These are phyloP conservation scores for Leccinum subtestaceum DNA, from an alignment of 768 basidiomycete genomes.

Conservation along the genomic window DNA sequence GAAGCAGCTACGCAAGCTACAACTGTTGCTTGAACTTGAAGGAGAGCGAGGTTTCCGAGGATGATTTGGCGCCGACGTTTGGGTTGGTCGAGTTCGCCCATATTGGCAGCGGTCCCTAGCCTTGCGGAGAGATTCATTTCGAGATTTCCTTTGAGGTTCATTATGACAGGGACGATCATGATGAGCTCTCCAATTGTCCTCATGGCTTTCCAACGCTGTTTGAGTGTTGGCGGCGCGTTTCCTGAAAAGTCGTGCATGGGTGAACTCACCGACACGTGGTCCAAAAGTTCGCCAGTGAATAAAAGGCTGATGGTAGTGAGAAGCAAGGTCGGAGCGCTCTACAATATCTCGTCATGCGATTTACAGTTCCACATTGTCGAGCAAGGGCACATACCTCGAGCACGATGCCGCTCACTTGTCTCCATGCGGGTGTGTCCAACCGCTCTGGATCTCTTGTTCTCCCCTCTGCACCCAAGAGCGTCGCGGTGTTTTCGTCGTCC, in stretches of 20 bases:
- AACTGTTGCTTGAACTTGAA: constrained; percentile 91
- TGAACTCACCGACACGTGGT: constrained; percentile 74
- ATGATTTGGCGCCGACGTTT: constrained; percentile 61
- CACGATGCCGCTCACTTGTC: constrained; percentile 59
- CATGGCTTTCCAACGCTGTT: constrained; percentile 86
- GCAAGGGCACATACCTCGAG: constrained; percentile 54
- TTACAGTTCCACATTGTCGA: neutral
- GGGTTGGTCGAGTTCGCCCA: constrained; percentile 84
- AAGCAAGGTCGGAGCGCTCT: constrained; percentile 88
- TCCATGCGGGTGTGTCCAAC: constrained; percentile 40
- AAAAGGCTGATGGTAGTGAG: constrained; percentile 81
- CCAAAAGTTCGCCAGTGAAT: constrained; percentile 88
- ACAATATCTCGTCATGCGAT: constrained; percentile 8
- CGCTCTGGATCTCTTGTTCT: constrained; percentile 29
- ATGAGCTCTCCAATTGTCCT: constrained; percentile 89
- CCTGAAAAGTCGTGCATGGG: constrained; percentile 4
- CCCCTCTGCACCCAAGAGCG: constrained; percentile 38
- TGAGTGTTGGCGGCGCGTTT: constrained; percentile 4
- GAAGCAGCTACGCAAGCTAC: constrained; percentile 86
- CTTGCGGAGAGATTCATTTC: constrained; percentile 98
- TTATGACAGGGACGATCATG: constrained; percentile 90
- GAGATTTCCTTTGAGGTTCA: constrained; percentile 96
- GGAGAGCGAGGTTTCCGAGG: constrained; percentile 75
- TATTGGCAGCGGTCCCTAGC: constrained; percentile 91
- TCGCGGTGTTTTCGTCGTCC: constrained; percentile 42